A percentile compares a stretch with the other conserved stretches of the same genome.
Conservation (phyloP, 768 basidiomycete genomes). For the Leccinum fibrillosum region DNA sequence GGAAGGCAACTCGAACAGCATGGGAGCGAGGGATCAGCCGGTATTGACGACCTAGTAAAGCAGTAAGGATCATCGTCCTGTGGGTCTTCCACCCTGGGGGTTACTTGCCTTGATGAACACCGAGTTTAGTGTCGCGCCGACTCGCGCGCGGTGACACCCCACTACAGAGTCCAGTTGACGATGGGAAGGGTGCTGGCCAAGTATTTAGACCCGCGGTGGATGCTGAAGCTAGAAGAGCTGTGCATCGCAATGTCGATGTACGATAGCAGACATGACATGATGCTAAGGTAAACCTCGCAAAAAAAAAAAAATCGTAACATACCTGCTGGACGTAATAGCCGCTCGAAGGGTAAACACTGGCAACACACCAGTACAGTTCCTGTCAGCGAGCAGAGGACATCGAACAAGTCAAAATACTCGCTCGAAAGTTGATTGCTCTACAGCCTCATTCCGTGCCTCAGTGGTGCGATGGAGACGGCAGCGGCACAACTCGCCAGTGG, state of each 20-base stretch:
- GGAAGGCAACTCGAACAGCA: slow-evolving; percentile 55
- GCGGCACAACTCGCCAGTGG: slow-evolving; percentile 46
- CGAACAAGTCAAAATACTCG: slow-evolving; percentile 26
- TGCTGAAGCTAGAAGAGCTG: slow-evolving; percentile 50
- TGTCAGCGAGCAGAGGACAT: neutral
- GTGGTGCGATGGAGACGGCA: neutral
- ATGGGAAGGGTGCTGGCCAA: slow-evolving; percentile 57
- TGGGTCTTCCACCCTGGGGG: no score
- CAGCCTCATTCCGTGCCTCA: slow-evolving; percentile 23
- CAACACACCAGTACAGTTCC: slow-evolving; percentile 30
- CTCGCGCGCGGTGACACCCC: slow-evolving; percentile 45
- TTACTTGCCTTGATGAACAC: slow-evolving; percentile 51
- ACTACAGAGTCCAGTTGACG: slow-evolving; percentile 48
- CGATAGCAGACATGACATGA: neutral
- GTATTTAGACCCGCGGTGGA: slow-evolving; percentile 58
- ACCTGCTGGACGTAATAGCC: slow-evolving; percentile 62
- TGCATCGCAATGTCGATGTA: neutral
- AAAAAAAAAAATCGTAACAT: neutral
- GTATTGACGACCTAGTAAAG: slow-evolving; percentile 49
- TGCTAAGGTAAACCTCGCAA: no score
- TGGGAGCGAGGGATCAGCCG: slow-evolving; percentile 31
- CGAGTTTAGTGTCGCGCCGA: slow-evolving; percentile 8
- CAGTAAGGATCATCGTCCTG: neutral
- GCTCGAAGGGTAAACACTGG: slow-evolving; percentile 50
- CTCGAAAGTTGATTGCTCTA: slow-evolving; percentile 56